Conservation (phyloP, 768 basidiomycete species). For the Phaeolepiota aurea region DNA sequence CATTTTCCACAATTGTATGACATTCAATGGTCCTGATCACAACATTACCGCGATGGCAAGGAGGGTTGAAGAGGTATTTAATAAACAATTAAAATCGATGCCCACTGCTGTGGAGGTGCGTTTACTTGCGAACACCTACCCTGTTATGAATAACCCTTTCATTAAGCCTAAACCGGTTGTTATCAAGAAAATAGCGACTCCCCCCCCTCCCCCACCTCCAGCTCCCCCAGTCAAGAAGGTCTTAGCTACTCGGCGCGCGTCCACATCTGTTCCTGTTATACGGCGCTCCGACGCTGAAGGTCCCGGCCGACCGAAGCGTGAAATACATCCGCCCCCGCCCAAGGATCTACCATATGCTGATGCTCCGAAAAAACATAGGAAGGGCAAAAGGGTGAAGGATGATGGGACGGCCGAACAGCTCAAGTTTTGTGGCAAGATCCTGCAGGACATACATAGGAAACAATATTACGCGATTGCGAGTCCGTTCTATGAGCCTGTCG, state of each 20-base stretch:
- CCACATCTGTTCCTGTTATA: constrained; percentile 76
- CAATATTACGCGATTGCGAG: constrained; percentile 63
- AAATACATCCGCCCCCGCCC: constrained; percentile 92
- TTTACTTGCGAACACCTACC: too few relatives aligned
- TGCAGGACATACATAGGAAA: constrained; percentile 73
- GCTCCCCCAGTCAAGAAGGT: constrained; percentile 35
- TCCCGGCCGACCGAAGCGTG: constrained; percentile 85
- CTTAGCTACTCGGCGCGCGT: constrained; percentile 54
- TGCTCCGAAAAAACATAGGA: constrained; percentile 59
- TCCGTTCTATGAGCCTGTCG: constrained; percentile 93
- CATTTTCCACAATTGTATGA: constrained; percentile 80
- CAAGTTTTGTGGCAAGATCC: constrained; percentile 68
- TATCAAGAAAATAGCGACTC: constrained; percentile 40
- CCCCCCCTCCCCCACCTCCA: constrained; percentile 31
- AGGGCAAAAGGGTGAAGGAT: constrained; percentile 50
- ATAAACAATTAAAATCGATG: constrained; percentile 80
- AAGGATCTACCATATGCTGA: constrained; percentile 86
- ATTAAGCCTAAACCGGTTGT: constrained; percentile 30
- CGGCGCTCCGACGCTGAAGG: constrained; percentile 66
- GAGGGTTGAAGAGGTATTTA: constrained; percentile 75
- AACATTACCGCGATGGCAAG: constrained; percentile 71
- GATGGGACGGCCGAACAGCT: constrained; percentile 77
- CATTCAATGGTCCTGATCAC: constrained; percentile 94
- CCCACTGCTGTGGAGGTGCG: constrained; percentile 73
- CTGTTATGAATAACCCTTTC: constrained; percentile 4